Percentiles rank a stretch among this genome's conserved stretches.
Evolutionary conservation across 2,329 filamentous ascomycete genomes (phyloP).

Genomic region (Magnaporthiopsis rhizophila): DNA sequence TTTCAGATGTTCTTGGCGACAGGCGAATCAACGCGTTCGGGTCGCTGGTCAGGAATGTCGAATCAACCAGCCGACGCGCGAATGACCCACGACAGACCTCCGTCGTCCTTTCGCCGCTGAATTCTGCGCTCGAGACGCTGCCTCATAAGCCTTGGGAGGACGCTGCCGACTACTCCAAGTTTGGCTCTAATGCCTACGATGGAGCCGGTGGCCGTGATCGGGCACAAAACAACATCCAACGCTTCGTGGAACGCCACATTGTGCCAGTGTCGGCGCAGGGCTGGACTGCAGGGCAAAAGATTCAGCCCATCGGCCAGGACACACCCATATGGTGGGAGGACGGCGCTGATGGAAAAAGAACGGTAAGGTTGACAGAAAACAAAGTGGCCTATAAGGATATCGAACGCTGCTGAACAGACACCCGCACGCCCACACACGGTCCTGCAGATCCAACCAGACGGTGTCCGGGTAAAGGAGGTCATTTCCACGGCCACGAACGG

Average conservation of each 20-base stretch:
- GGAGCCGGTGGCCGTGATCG: conserved; percentile 67
- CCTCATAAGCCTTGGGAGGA: conserved; percentile 85
- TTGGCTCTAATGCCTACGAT: conserved; percentile 67
- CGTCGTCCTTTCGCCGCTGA: conserved; percentile 81
- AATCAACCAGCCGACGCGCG: conserved; percentile 59
- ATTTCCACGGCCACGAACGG: background rate
- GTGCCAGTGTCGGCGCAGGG: conserved; percentile 37
- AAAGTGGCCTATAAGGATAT: background rate
- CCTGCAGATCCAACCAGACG: background rate
- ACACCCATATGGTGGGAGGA: background rate
- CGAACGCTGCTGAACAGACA: background rate
- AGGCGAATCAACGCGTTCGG: conserved; percentile 79
- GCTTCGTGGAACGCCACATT: conserved; percentile 83
- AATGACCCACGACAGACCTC: conserved; percentile 60
- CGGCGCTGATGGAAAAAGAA: background rate
- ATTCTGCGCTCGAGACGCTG: conserved; percentile 68
- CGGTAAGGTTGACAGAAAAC: background rate
- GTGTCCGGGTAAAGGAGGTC: background rate
- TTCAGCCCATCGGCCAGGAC: background rate
- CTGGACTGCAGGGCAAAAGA: background rate
- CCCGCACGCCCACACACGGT: background rate
- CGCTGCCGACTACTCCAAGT: conserved; percentile 58
- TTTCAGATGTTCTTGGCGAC: conserved; percentile 79
- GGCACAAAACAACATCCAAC: conserved; percentile 65
- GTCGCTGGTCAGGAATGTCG: conserved; percentile 68